phyloP scores from a whole-genome alignment of 768 basidiomycete genomes.

The Macrolepiota dolichaula region DNA sequence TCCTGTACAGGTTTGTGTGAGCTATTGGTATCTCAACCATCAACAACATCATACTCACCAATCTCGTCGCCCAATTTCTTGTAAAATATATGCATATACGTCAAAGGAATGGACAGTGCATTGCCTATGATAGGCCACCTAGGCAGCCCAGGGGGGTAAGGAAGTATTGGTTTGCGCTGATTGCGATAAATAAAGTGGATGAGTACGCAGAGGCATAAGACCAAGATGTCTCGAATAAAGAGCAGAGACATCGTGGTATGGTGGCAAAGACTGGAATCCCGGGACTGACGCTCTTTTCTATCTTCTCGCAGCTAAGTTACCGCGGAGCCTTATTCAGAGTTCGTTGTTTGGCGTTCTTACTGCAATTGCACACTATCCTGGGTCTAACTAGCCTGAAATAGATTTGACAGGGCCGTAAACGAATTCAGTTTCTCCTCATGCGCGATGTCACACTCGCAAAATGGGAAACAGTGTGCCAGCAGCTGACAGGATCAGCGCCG shows the following conservation, averaged over 20 bases:
- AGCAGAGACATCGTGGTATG: not conserved
- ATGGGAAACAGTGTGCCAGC: too few species aligned
- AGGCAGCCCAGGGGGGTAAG: conserved; percentile 5
- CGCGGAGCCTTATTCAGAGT: too few species aligned
- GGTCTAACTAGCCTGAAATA: too few species aligned
- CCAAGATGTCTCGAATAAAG: not conserved
- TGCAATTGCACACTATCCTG: too few species aligned
- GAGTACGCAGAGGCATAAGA: not conserved
- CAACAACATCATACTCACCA: not conserved
- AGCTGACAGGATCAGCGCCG: too few species aligned
- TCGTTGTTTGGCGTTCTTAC: too few species aligned
- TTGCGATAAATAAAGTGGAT: not conserved
- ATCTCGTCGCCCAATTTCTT: not conserved
- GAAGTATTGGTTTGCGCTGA: not conserved
- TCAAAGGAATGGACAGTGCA: conserved; percentile 3
- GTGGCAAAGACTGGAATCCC: not conserved
- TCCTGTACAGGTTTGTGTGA: not conserved
- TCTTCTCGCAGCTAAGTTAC: too few species aligned
- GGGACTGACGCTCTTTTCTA: too few species aligned
- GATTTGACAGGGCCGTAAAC: too few species aligned
- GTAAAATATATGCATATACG: not conserved
- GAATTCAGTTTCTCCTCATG: too few species aligned
- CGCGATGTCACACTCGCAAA: too few species aligned
- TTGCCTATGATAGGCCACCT: conserved; percentile 7
- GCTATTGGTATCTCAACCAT: too few species aligned